Percentiles rank a stretch among this genome's conserved stretches.
phyloP scores from a whole-genome alignment of 1,284 basidiomycete species.

The Irpex sp. region DNA sequence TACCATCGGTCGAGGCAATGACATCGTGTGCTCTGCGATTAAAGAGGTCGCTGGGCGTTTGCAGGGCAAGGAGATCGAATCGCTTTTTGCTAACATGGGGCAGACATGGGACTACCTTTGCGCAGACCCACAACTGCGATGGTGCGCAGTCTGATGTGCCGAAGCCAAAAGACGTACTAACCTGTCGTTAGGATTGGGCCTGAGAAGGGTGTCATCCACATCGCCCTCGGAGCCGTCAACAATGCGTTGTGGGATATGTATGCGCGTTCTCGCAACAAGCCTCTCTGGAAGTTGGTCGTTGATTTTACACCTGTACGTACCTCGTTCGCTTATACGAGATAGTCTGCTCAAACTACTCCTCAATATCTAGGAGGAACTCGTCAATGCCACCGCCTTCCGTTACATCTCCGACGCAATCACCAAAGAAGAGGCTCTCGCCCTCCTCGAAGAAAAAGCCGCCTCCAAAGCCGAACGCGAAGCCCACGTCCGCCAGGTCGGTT shows the following conservation, averaged over 20 bases:
- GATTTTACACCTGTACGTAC: slow-evolving; percentile 74
- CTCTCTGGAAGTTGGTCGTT: slow-evolving; percentile 82
- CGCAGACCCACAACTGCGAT: slow-evolving; percentile 85
- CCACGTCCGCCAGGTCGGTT: slow-evolving; percentile 69
- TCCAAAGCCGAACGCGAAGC: slow-evolving; percentile 79
- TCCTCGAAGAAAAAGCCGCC: slow-evolving; percentile 76
- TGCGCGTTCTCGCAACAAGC: slow-evolving; percentile 72
- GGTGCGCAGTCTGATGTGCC: slow-evolving; percentile 43
- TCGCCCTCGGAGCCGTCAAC: slow-evolving; percentile 77
- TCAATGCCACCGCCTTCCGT: slow-evolving; percentile 80
- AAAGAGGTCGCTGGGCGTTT: slow-evolving; percentile 75
- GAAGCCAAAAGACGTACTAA: background rate
- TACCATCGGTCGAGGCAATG: slow-evolving; percentile 95
- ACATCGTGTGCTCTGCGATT: slow-evolving; percentile 87
- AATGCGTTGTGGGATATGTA: slow-evolving; percentile 86
- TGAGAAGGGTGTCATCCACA: slow-evolving; percentile 85
- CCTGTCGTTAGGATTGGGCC: slow-evolving; percentile 69
- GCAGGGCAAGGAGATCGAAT: slow-evolving; percentile 81
- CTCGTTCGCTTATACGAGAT: background rate
- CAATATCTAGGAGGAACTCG: slow-evolving; percentile 72
- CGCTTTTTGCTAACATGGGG: slow-evolving; percentile 88
- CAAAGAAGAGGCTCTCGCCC: slow-evolving; percentile 80
- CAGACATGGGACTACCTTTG: slow-evolving; percentile 77
- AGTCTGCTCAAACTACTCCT: background rate
- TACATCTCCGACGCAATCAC: slow-evolving; percentile 96